These are phyloP conservation scores for Fraxinus nigra DNA, from an alignment of 305 asterid species.

Conservation along the genomic window DNA sequence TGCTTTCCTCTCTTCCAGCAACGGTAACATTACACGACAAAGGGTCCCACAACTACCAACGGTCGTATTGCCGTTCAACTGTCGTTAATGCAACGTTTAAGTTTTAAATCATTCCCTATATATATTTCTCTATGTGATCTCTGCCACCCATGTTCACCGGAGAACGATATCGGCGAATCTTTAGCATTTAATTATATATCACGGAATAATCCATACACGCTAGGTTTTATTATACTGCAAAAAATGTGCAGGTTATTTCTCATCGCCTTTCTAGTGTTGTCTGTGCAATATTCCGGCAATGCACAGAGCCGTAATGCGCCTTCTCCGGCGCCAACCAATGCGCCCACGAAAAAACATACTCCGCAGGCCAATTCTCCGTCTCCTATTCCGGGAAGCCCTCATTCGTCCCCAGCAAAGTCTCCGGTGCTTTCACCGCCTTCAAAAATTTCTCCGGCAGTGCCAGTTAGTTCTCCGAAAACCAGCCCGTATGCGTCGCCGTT, in stretches of 20 bases:
- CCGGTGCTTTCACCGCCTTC: constrained; percentile 42
- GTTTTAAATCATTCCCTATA: not conserved
- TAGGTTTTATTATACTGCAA: not conserved
- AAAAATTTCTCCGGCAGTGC: constrained; percentile 29
- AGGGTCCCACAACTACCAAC: constrained; percentile 35
- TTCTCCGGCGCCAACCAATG: constrained; percentile 41
- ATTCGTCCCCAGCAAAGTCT: constrained; percentile 44
- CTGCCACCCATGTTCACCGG: constrained; percentile 16
- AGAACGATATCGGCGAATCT: not conserved
- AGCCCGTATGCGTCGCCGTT: constrained; percentile 53
- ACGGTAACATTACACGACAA: constrained; percentile 30
- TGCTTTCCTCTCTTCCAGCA: not conserved
- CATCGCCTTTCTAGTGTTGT: constrained; percentile 30
- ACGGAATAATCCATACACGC: constrained; percentile 22
- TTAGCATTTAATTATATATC: constrained; percentile 1
- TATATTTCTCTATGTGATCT: not conserved
- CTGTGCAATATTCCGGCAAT: constrained; percentile 33
- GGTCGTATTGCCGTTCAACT: constrained; percentile 31
- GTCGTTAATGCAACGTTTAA: constrained; percentile 40
- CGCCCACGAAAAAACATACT: constrained; percentile 17
- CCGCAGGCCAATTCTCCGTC: constrained; percentile 35
- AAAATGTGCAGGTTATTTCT: constrained; percentile 35
- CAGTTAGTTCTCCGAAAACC: constrained; percentile 41
- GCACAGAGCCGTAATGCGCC: constrained; percentile 54
- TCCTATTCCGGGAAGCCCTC: constrained; percentile 39